phyloP scores from a whole-genome alignment of 345 rosid species.

The Ceriops tagal region DNA sequence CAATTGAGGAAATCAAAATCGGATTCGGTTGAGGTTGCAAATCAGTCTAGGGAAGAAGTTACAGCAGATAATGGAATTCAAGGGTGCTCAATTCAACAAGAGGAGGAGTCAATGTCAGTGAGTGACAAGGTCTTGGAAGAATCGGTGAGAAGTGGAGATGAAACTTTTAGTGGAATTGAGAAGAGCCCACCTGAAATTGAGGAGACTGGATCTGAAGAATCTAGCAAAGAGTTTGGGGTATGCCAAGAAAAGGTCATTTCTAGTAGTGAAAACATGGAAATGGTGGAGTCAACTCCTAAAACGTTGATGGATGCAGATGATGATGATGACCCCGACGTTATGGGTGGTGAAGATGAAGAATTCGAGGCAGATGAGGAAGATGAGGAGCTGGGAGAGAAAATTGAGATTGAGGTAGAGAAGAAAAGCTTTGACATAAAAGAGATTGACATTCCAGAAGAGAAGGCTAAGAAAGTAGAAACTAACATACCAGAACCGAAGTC shows the following conservation, averaged over 20 bases:
- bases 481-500: conserved; percentile 18
- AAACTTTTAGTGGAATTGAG: conserved; percentile 24
- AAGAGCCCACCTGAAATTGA: conserved; percentile 26
- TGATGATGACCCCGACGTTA: conserved; percentile 27
- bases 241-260: conserved; percentile 47
- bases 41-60: conserved; percentile 17
- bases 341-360: conserved; percentile 37
- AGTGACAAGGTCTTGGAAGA: conserved; percentile 21
- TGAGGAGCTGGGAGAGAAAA: conserved; percentile 26
- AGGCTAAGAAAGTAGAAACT: conserved; percentile 10
- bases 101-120: conserved; percentile 6
- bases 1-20: conserved; percentile 18
- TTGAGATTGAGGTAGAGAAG: conserved; percentile 25
- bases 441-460: conserved; percentile 34
- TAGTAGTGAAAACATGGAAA: conserved; percentile 13
- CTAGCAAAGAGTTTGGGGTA: conserved; percentile 45
- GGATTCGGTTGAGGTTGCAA: conserved; percentile 13
- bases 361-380: conserved; percentile 27
- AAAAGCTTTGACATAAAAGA: conserved; percentile 53
- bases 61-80: conserved; percentile 5
- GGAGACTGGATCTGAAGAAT: conserved; percentile 38
- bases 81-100: conserved; percentile 7
- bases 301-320: background rate
- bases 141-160: conserved; percentile 22
- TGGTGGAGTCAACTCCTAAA: conserved; percentile 17